These are phyloP conservation scores for Phytophthora agathidicida DNA, from an alignment of 352 stramenopile genomes.

Conservation along the genomic window DNA sequence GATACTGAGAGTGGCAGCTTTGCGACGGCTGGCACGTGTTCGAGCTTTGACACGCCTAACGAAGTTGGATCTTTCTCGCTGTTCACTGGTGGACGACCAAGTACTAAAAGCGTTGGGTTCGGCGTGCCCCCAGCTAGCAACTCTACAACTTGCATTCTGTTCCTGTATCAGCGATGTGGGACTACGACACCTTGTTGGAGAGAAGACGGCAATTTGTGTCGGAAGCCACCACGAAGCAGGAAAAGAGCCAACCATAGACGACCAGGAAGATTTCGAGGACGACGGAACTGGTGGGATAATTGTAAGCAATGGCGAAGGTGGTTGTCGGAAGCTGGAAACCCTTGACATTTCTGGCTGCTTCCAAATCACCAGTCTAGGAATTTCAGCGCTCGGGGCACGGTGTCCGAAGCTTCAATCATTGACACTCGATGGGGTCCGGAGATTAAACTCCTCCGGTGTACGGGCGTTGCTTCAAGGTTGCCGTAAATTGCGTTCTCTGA, in stretches of 20 bases:
- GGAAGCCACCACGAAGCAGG: background rate
- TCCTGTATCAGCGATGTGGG: constrained; percentile 59
- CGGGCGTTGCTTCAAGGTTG: constrained; percentile 43
- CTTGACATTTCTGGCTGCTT: constrained; percentile 77
- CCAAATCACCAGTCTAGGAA: constrained; percentile 56
- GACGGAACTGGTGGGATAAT: constrained; percentile 6
- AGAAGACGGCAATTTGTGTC: constrained; percentile 2
- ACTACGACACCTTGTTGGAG: constrained; percentile 51
- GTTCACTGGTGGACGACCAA: constrained; percentile 60
- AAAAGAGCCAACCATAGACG: background rate
- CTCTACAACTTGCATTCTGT: constrained; percentile 60
- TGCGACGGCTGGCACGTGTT: constrained; percentile 50
- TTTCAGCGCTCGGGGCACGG: constrained; percentile 39
- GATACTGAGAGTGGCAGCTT: constrained; percentile 44
- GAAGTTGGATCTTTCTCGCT: constrained; percentile 62
- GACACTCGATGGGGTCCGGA: constrained; percentile 63
- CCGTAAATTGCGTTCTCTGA: constrained; percentile 40
- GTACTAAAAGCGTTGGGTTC: constrained; percentile 53
- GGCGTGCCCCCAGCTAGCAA: constrained; percentile 40
- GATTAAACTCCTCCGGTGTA: constrained; percentile 40
- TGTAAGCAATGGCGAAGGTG: constrained; percentile 16
- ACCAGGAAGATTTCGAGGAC: constrained; percentile 3
- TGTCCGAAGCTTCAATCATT: constrained; percentile 54
- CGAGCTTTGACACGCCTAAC: constrained; percentile 39
- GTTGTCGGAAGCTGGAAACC: constrained; percentile 49